A percentile compares a stretch with the other conserved stretches of the same genome.
These are phyloP conservation scores for Cladorrhinum samala DNA, from an alignment of 495 filamentous ascomycete species.

Conservation along the genomic window DNA sequence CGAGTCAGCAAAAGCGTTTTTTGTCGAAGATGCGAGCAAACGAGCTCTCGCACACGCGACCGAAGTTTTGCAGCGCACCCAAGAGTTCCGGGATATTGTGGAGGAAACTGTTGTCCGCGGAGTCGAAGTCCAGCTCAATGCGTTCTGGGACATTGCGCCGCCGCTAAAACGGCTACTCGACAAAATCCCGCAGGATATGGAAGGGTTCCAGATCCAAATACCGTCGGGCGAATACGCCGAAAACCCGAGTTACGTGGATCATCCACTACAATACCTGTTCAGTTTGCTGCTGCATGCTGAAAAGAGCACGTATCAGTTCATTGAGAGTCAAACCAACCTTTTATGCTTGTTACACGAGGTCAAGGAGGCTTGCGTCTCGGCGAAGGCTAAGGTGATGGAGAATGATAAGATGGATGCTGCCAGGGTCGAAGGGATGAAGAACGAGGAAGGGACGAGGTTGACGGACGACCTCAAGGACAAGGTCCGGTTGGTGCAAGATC, in stretches of 20 bases:
- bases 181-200: conserved; percentile 56
- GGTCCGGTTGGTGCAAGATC: conserved; percentile 80
- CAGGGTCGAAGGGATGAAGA: conserved; percentile 51
- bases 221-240: conserved; percentile 74
- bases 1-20: conserved; percentile 70
- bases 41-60: conserved; percentile 59
- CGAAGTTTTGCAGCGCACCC: conserved; percentile 60
- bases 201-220: conserved; percentile 57
- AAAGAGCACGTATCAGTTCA: conserved; percentile 90
- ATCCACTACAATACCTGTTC: conserved; percentile 85
- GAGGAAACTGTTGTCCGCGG: conserved; percentile 81
- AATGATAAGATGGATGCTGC: conserved; percentile 52
- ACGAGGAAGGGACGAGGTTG: conserved; percentile 58
- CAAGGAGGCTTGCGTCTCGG: conserved; percentile 66
- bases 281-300: conserved; percentile 77
- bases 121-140: conserved; percentile 81
- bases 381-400: conserved; percentile 52
- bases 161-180: conserved; percentile 67
- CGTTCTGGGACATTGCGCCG: conserved; percentile 97
- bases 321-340: conserved; percentile 88
- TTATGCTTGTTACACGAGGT: conserved; percentile 93
- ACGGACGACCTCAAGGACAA: conserved; percentile 90
- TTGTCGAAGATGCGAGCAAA: conserved; percentile 65
- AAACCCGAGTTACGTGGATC: conserved; percentile 69
- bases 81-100: conserved; percentile 73